Percentiles rank a stretch among this genome's conserved stretches.
phyloP scores from a whole-genome alignment of 352 stramenopile genomes.

The Blastocystis sp. region DNA sequence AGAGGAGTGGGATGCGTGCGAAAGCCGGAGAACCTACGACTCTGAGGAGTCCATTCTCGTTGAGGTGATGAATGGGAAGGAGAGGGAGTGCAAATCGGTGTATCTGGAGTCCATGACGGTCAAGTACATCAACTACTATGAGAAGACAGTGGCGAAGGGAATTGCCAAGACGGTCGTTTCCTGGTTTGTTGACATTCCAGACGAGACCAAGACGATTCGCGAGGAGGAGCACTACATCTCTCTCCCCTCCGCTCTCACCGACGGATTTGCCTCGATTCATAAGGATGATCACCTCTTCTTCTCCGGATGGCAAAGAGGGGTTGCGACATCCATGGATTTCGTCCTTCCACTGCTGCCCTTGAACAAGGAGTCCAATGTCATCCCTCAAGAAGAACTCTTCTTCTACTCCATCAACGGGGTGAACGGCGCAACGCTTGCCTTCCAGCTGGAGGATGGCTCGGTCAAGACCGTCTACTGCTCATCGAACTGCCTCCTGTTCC shows the following conservation, averaged over 20 bases:
- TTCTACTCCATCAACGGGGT: background rate
- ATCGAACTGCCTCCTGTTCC: constrained; percentile 27
- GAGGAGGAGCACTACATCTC: background rate
- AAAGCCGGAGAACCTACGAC: background rate
- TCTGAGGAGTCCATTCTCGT: constrained; percentile 37
- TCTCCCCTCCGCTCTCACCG: constrained; percentile 15
- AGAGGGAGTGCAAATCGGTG: background rate
- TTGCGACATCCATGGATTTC: background rate
- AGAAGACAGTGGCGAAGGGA: background rate
- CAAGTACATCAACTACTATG: background rate
- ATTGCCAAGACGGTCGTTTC: background rate
- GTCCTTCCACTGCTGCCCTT: background rate
- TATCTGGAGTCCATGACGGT: background rate
- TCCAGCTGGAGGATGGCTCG: background rate
- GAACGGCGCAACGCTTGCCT: background rate
- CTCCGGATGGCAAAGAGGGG: background rate
- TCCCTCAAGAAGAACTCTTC: background rate
- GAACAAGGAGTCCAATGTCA: background rate
- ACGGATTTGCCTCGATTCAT: constrained; percentile 1
- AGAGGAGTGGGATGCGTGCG: background rate
- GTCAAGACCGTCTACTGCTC: background rate
- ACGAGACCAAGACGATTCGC: background rate
- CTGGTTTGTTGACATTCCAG: background rate
- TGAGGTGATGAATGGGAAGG: background rate
- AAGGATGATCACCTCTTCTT: constrained; percentile 1